A percentile compares a stretch with the other conserved stretches of the same genome.
Conservation (phyloP, 306 rosid species). For the Prunus dulcis region DNA sequence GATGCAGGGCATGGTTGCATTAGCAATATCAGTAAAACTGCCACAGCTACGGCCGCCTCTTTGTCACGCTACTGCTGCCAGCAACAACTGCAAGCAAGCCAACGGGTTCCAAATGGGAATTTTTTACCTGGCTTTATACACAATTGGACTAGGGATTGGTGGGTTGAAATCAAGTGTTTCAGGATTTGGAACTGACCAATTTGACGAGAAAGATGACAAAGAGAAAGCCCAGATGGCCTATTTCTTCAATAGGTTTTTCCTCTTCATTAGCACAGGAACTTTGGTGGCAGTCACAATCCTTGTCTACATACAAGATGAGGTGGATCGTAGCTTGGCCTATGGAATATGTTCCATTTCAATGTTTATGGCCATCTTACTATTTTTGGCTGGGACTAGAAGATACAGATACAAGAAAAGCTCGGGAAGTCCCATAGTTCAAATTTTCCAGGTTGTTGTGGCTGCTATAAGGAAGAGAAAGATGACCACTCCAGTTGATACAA, state of each 20-base stretch:
- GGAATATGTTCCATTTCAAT: conserved; percentile 73
- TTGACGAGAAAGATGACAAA: conserved; percentile 77
- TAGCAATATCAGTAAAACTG: conserved; percentile 68
- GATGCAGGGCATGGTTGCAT: conserved; percentile 60
- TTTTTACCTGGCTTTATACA: conserved; percentile 60
- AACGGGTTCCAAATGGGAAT: conserved; percentile 77
- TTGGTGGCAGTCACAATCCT: conserved; percentile 86
- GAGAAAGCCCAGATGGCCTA: conserved; percentile 80
- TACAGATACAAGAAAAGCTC: conserved; percentile 67
- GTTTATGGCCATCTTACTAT: conserved; percentile 49
- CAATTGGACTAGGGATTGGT: conserved; percentile 79
- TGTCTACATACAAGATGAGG: conserved; percentile 82
- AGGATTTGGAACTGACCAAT: conserved; percentile 90
- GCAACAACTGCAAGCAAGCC: conserved; percentile 53
- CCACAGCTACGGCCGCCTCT: conserved; percentile 73
- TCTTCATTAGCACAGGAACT: conserved; percentile 76
- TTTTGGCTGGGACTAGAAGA: conserved; percentile 57
- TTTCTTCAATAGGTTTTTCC: conserved; percentile 83
- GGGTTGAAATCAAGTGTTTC: conserved; percentile 94
- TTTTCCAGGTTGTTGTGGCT: conserved; percentile 69
- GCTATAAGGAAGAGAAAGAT: conserved; percentile 60
- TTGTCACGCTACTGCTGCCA: conserved; percentile 33
- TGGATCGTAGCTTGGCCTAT: conserved; percentile 78
- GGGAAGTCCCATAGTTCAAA: conserved; percentile 87
- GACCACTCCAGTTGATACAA: conserved; percentile 40